A percentile compares a stretch with the other conserved stretches of the same genome.
These are phyloP conservation scores for Suhomyces terraborum DNA, from an alignment of 1,139 yeast species.

Conservation along the genomic window DNA sequence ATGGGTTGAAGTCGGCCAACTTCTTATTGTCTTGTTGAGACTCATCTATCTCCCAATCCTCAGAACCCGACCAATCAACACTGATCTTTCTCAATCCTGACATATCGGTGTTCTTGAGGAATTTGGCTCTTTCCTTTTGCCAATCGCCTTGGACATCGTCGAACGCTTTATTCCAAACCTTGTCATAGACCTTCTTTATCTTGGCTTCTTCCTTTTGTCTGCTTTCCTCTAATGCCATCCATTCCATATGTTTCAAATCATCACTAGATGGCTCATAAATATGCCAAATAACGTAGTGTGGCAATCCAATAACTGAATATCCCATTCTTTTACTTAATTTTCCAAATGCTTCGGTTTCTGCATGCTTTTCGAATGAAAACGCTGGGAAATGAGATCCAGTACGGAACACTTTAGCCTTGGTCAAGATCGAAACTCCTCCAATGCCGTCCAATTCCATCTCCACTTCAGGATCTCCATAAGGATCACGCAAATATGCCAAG, in stretches of 20 bases:
- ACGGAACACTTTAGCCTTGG: constrained; percentile 79
- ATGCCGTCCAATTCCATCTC: constrained; percentile 90
- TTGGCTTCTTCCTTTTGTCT: constrained; percentile 69
- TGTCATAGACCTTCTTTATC: constrained; percentile 67
- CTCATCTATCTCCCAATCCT: constrained; percentile 43
- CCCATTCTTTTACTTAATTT: constrained; percentile 83
- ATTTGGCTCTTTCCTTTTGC: constrained; percentile 63
- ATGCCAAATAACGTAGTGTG: constrained; percentile 92
- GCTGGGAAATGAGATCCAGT: constrained; percentile 88
- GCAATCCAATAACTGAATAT: constrained; percentile 76
- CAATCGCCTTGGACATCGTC: constrained; percentile 71
- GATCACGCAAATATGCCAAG: constrained; percentile 82
- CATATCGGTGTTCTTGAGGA: constrained; percentile 73
- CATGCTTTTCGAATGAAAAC: constrained; percentile 85
- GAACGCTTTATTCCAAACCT: constrained; percentile 76
- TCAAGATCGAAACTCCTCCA: constrained; percentile 85
- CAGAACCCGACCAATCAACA: constrained; percentile 73
- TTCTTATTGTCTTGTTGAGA: constrained; percentile 29
- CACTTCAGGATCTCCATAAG: constrained; percentile 81
- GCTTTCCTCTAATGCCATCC: constrained; percentile 93
- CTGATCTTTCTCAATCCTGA: constrained; percentile 47
- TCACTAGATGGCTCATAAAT: constrained; percentile 86
- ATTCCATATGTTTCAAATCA: constrained; percentile 89
- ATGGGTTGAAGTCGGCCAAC: constrained; percentile 49
- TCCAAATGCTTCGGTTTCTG: constrained; percentile 93